These are phyloP conservation scores for Colletotrichum endophyticum DNA, from an alignment of 2,329 filamentous ascomycete species.

Conservation along the genomic window DNA sequence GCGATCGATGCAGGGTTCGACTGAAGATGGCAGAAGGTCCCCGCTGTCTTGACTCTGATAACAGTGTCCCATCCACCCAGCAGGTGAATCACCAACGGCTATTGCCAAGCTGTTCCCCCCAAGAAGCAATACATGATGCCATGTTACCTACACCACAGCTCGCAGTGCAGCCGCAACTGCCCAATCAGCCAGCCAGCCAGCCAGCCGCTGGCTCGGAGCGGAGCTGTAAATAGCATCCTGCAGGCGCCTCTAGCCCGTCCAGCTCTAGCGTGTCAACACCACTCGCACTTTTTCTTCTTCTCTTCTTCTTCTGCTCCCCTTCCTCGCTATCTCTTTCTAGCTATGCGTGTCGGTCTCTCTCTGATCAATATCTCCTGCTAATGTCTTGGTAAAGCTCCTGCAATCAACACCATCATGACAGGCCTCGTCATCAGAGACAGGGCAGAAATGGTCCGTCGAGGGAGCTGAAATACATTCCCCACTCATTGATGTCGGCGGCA, in stretches of 20 bases:
- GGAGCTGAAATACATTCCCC: background rate
- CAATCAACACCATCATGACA: background rate
- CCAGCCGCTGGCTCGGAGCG: background rate
- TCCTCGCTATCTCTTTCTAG: background rate
- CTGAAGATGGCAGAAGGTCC: background rate
- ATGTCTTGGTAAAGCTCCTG: background rate
- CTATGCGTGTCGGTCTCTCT: background rate
- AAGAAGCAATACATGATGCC: slow-evolving; percentile 1
- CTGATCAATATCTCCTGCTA: background rate
- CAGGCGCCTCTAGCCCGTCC: background rate
- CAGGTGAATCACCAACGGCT: slow-evolving; percentile 1
- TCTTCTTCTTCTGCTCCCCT: background rate
- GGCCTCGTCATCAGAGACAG: background rate
- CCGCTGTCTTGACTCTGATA: background rate
- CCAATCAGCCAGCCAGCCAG: background rate
- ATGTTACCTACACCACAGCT: background rate
- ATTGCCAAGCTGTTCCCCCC: slow-evolving; percentile 7
- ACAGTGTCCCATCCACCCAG: background rate
- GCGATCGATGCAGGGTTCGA: background rate
- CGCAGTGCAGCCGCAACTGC: background rate
- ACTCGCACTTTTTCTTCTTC: background rate
- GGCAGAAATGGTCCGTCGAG: background rate
- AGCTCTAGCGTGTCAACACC: background rate
- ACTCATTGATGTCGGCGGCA: background rate
- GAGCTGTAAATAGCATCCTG: slow-evolving; percentile 11